Conservation (phyloP, 306 rosid species). For the Fragaria ananassa region DNA sequence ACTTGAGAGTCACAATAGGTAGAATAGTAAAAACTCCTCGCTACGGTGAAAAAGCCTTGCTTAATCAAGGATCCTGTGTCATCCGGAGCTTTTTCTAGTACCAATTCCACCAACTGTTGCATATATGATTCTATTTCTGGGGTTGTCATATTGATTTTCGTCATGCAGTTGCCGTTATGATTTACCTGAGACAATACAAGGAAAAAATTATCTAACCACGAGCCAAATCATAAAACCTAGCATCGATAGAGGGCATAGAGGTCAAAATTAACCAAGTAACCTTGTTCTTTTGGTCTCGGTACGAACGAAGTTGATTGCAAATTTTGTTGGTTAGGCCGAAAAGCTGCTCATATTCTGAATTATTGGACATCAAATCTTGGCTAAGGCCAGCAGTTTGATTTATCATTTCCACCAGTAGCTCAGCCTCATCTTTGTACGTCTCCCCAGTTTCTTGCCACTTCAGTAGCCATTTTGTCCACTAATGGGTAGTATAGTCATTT, state of each 20-base stretch:
- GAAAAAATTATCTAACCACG: not conserved
- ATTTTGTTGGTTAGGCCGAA: constrained; percentile 49
- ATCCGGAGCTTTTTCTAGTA: constrained; percentile 37
- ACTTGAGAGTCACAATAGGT: constrained; percentile 61
- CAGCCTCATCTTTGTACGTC: constrained; percentile 53
- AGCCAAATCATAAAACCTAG: not conserved
- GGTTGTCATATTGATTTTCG: too few species aligned
- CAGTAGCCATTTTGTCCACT: constrained; percentile 83
- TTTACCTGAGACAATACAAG: constrained; percentile 34
- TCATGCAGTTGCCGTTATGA: constrained; percentile 13
- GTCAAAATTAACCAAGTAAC: constrained; percentile 20
- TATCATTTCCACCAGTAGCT: constrained; percentile 58
- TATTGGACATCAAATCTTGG: constrained; percentile 34
- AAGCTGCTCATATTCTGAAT: constrained; percentile 45
- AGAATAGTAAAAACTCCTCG: constrained; percentile 62
- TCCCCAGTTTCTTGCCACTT: constrained; percentile 68
- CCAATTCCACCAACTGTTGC: constrained; percentile 66
- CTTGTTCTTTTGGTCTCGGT: constrained; percentile 51
- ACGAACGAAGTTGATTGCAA: constrained; percentile 42
- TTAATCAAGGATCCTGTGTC: constrained; percentile 49
- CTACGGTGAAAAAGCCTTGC: constrained; percentile 63
- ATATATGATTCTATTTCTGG: constrained; percentile 60
- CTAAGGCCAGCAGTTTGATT: constrained; percentile 51
- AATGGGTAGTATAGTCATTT: not conserved
- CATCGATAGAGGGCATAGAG: not conserved